These are phyloP conservation scores for Aspergillus sp. DNA, from an alignment of 2,329 filamentous ascomycete species.

Conservation along the genomic window DNA sequence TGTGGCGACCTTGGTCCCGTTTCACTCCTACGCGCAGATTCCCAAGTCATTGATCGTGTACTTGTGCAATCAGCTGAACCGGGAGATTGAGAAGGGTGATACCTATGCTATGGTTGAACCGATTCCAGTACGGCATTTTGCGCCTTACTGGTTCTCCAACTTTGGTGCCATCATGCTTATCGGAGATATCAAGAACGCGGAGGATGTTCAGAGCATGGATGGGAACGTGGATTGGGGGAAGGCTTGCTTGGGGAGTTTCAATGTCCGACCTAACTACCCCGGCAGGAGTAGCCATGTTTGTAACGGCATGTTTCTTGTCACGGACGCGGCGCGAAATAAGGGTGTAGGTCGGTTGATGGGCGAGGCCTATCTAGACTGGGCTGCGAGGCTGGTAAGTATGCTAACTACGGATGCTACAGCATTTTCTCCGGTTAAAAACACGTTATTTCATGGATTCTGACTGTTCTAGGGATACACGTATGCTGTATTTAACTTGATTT, in stretches of 20 bases:
- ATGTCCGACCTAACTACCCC: conserved; percentile 92
- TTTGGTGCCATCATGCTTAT: conserved; percentile 87
- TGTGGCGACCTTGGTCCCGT: conserved; percentile 78
- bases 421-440: neutral
- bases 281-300: conserved; percentile 88
- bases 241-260: conserved; percentile 84
- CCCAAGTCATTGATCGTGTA: conserved; percentile 73
- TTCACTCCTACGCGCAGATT: conserved; percentile 74
- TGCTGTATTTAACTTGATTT: conserved; percentile 91
- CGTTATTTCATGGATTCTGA: conserved; percentile 17
- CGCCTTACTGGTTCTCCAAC: conserved; percentile 85
- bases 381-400: conserved; percentile 58
- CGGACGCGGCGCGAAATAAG: conserved; percentile 69
- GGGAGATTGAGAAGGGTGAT: conserved; percentile 88
- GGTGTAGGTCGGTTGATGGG: conserved; percentile 75
- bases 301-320: conserved; percentile 73
- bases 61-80: conserved; percentile 79
- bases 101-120: conserved; percentile 85
- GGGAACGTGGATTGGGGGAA: conserved; percentile 71
- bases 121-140: conserved; percentile 72
- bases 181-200: conserved; percentile 66
- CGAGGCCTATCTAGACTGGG: conserved; percentile 75
- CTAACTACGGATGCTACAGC: neutral
- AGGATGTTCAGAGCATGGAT: conserved; percentile 52
- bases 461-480: conserved; percentile 72